phyloP scores from a whole-genome alignment of 345 rosid genomes.

The Combretum micranthum region DNA sequence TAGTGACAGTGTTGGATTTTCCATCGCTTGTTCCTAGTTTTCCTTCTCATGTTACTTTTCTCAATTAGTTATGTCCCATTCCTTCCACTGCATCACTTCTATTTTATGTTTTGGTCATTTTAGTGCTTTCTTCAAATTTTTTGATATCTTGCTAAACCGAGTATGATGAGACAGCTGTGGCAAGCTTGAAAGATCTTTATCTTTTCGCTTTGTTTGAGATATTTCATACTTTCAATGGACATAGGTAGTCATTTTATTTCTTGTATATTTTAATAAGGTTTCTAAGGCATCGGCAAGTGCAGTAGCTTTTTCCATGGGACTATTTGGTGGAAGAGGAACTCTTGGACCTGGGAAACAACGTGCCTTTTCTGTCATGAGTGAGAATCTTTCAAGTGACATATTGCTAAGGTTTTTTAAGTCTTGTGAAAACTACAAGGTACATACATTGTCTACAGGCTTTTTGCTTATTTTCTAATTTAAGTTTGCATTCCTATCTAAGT shows the following conservation, averaged over 20 bases:
- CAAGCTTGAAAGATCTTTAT: constrained; percentile 4
- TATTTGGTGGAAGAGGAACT: constrained; percentile 69
- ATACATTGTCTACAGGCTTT: too few species aligned
- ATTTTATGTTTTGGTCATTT: too few species aligned
- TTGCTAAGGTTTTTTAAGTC: constrained; percentile 71
- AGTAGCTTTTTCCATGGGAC: constrained; percentile 95
- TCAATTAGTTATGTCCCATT: too few species aligned
- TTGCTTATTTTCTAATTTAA: too few species aligned
- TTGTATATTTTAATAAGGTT: constrained; percentile 34
- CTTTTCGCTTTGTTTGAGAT: neutral
- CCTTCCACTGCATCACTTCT: too few species aligned
- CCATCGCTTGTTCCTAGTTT: too few species aligned
- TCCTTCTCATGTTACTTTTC: too few species aligned
- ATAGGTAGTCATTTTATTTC: neutral
- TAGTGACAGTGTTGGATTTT: too few species aligned
- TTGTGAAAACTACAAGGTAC: constrained; percentile 93
- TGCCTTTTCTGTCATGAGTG: constrained; percentile 84
- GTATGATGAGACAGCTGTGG: too few species aligned
- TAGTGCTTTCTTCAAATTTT: too few species aligned
- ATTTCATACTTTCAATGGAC: neutral
- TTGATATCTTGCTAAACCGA: too few species aligned
- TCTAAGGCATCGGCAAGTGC: constrained; percentile 96
- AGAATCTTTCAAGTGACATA: constrained; percentile 87
- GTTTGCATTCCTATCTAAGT: too few species aligned
- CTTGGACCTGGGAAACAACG: constrained; percentile 75